phyloP scores from a whole-genome alignment of 2,329 filamentous ascomycete species.

The Penicillium sp. region DNA sequence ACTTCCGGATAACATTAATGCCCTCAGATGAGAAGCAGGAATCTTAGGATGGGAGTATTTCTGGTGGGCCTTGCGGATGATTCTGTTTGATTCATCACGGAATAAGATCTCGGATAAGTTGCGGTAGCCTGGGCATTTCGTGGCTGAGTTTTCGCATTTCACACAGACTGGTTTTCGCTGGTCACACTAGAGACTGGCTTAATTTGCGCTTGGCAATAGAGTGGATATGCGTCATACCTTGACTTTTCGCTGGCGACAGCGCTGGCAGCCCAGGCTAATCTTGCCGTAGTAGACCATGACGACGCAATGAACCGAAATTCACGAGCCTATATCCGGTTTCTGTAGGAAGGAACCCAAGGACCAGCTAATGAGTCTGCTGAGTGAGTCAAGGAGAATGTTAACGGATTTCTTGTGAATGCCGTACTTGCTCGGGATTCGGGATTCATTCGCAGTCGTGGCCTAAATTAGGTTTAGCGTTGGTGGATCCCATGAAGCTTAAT shows the following conservation, averaged over 20 bases:
- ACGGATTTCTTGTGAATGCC: not conserved
- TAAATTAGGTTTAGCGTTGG: not conserved
- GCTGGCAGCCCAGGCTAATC: not conserved
- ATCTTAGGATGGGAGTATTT: not conserved
- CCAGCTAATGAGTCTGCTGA: not conserved
- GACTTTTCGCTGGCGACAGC: not conserved
- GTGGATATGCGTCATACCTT: not conserved
- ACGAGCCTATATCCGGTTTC: not conserved
- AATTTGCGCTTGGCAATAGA: not conserved
- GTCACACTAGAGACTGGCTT: not conserved
- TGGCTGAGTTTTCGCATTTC: not conserved
- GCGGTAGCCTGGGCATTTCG: not conserved
- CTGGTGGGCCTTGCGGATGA: not conserved
- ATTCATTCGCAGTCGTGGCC: constrained; percentile 1
- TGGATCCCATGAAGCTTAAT: not conserved
- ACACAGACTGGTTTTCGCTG: not conserved
- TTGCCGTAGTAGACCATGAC: not conserved
- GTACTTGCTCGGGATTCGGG: not conserved
- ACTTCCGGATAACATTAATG: not conserved
- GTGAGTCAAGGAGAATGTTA: not conserved
- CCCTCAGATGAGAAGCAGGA: not conserved
- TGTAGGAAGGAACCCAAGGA: not conserved
- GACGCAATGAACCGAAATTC: not conserved
- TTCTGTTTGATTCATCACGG: not conserved
- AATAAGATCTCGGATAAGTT: not conserved